These are phyloP conservation scores for Candida rishiriensis DNA, from an alignment of 805 yeast genomes.

Conservation along the genomic window DNA sequence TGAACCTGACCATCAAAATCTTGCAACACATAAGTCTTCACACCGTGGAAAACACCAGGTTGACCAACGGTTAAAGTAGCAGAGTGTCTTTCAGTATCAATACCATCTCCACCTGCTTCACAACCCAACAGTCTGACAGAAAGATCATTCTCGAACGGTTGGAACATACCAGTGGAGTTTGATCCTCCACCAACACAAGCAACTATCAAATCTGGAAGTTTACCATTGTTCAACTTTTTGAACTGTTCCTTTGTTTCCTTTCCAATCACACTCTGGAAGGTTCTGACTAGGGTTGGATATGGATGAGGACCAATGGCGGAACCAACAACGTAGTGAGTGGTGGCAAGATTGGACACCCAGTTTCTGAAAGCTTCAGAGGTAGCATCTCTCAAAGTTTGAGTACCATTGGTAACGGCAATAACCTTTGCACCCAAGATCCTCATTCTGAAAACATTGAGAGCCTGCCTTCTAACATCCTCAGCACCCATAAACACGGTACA, in stretches of 20 bases:
- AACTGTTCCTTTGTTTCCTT: constrained; percentile 91
- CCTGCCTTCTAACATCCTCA: constrained; percentile 98
- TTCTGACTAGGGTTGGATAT: constrained; percentile 94
- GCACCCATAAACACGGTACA: constrained; percentile 99
- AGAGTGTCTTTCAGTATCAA: constrained; percentile 83
- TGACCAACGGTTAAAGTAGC: constrained; percentile 94
- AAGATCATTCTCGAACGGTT: constrained; percentile 82
- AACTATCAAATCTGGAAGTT: constrained; percentile 87
- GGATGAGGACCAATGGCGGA: constrained; percentile 99
- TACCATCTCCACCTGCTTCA: constrained; percentile 98
- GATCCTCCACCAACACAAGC: constrained; percentile 99
- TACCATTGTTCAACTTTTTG: constrained; percentile 69
- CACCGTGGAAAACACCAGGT: constrained; percentile 99
- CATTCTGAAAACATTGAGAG: constrained; percentile 96
- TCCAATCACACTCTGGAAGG: constrained; percentile 97
- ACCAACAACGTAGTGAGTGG: constrained; percentile 95
- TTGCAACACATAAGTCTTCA: constrained; percentile 88
- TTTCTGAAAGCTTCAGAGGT: constrained; percentile 93
- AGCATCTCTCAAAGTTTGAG: constrained; percentile 94
- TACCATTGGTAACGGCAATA: constrained; percentile 89
- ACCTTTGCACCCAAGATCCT: constrained; percentile 94
- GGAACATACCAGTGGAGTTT: constrained; percentile 92
- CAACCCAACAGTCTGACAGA: constrained; percentile 84
- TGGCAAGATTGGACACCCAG: constrained; percentile 85
- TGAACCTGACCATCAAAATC: constrained; percentile 91